Evolutionary conservation across 352 stramenopile genomes (phyloP).

Genomic region (Phytophthora agathidicida): DNA sequence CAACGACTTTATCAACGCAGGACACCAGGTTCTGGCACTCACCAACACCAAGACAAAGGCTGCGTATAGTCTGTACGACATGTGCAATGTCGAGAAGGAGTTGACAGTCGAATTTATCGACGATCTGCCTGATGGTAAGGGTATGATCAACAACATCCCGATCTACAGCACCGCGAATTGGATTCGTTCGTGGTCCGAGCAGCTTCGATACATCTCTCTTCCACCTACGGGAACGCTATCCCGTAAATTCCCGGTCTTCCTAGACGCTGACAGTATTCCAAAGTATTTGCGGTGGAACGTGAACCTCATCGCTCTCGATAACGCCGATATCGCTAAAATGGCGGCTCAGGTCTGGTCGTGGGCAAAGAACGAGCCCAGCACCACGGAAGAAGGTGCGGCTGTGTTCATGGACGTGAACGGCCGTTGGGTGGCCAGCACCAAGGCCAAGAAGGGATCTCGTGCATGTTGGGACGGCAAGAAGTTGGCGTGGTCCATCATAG

Average conservation of each 20-base stretch:
- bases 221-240: slow-evolving; percentile 31
- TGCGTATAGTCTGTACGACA: slow-evolving; percentile 43
- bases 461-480: slow-evolving; percentile 46
- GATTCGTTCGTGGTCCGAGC: slow-evolving; percentile 54
- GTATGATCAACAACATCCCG: slow-evolving; percentile 44
- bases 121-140: slow-evolving; percentile 38
- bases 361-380: slow-evolving; percentile 52
- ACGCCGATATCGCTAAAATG: slow-evolving; percentile 59
- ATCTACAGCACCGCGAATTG: slow-evolving; percentile 59
- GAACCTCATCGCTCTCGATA: slow-evolving; percentile 60
- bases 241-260: slow-evolving; percentile 32
- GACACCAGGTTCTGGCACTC: slow-evolving; percentile 48
- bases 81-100: slow-evolving; percentile 43
- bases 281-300: slow-evolving; percentile 66
- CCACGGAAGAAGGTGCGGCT: slow-evolving; percentile 22
- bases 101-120: slow-evolving; percentile 50
- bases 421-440: slow-evolving; percentile 44
- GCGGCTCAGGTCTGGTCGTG: slow-evolving; percentile 61
- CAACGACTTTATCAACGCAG: slow-evolving; percentile 47
- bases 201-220: slow-evolving; percentile 60
- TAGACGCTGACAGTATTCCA: slow-evolving; percentile 45
- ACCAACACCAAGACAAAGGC: slow-evolving; percentile 46
- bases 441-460: slow-evolving; percentile 26
- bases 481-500: slow-evolving; percentile 50
- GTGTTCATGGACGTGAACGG: slow-evolving; percentile 45